A percentile compares a stretch with the other conserved stretches of the same genome.
Evolutionary conservation across 2,329 filamentous ascomycete genomes (phyloP).

Genomic region (Fusarium sp.): DNA sequence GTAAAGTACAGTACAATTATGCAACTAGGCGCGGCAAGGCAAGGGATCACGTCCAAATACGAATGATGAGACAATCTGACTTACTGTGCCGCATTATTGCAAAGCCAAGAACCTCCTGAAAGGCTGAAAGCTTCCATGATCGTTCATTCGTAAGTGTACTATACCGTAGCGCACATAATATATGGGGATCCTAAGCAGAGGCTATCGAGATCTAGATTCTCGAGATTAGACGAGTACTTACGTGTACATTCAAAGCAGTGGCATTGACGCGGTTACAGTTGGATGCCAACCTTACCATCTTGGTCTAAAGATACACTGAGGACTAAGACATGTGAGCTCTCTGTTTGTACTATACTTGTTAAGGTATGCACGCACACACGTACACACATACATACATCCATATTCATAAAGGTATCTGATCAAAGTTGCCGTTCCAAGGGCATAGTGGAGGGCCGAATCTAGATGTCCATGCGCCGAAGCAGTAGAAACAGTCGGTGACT

Average conservation of each 20-base stretch:
- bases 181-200: conserved; percentile 16
- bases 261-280: neutral
- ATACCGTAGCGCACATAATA: conserved; percentile 1
- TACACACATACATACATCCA: neutral
- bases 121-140: neutral
- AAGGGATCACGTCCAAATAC: conserved; percentile 6
- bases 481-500: conserved; percentile 28
- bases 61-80: conserved; percentile 21
- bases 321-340: neutral
- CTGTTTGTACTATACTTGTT: neutral
- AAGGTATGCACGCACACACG: neutral
- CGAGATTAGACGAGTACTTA: conserved; percentile 32
- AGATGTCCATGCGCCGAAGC: conserved; percentile 5
- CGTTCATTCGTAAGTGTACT: neutral
- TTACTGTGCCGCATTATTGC: conserved; percentile 15
- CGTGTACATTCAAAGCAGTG: conserved; percentile 1
- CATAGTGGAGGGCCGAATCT: neutral
- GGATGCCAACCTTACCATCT: neutral
- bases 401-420: conserved; percentile 1
- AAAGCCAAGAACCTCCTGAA: neutral
- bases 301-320: neutral
- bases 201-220: conserved; percentile 40
- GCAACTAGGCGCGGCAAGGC: conserved; percentile 6
- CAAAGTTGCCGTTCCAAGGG: neutral
- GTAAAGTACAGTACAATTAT: neutral